phyloP scores from a whole-genome alignment of 1,284 basidiomycete species.

The Dichomitus squalens region DNA sequence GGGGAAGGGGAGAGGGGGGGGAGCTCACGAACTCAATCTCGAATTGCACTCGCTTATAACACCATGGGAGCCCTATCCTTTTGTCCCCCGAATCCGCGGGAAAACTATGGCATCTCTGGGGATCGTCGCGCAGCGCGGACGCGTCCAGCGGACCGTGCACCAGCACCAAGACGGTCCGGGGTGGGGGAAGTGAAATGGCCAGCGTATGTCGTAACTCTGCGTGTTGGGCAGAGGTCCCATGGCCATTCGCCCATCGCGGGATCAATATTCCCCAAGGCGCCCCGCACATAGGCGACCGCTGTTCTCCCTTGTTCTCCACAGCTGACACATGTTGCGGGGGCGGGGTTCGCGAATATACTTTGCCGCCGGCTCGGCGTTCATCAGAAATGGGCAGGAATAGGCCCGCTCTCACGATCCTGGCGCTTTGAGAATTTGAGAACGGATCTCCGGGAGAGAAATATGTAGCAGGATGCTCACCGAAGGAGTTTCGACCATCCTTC shows the following conservation, averaged over 20 bases:
- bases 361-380: conserved; percentile 9
- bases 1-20: conserved; percentile 16
- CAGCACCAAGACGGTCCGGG: conserved; percentile 18
- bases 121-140: conserved; percentile 13
- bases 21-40: conserved; percentile 17
- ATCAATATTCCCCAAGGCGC: conserved; percentile 10
- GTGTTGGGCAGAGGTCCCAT: conserved; percentile 9
- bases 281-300: neutral
- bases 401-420: conserved; percentile 1
- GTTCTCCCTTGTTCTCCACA: conserved; percentile 3
- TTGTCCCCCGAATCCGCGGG: conserved; percentile 8
- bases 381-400: conserved; percentile 5
- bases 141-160: conserved; percentile 10
- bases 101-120: conserved; percentile 3
- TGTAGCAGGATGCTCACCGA: neutral
- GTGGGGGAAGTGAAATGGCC: neutral
- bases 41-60: neutral
- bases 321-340: conserved; percentile 13
- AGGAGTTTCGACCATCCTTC: too few species aligned
- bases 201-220: conserved; percentile 5
- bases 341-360: neutral
- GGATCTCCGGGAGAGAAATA: neutral
- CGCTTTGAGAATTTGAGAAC: neutral
- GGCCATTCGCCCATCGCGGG: conserved; percentile 2
- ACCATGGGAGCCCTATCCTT: neutral